Conservation (phyloP, 1,139 yeast genomes). For the Keqinozyma sinolaborantium region DNA sequence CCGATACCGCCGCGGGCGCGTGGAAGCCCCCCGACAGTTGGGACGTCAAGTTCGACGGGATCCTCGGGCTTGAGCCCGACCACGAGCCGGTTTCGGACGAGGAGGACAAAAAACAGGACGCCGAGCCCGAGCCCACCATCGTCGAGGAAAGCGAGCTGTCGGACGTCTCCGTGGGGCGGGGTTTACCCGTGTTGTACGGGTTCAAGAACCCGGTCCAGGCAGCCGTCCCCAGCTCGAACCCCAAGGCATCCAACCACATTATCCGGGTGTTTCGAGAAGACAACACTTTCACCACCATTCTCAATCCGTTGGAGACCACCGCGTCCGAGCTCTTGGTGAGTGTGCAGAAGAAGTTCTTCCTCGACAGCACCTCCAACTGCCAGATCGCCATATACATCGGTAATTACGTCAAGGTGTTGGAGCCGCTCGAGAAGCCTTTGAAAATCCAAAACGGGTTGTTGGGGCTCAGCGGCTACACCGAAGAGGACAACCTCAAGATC, state of each 20-base stretch:
- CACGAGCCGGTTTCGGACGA: constrained; percentile 18
- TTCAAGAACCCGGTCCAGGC: constrained; percentile 24
- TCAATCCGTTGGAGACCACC: constrained; percentile 73
- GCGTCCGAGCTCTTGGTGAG: constrained; percentile 69
- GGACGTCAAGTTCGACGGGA: constrained; percentile 55
- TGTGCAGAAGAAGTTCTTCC: constrained; percentile 72
- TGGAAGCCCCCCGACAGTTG: constrained; percentile 82
- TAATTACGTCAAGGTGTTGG: constrained; percentile 69
- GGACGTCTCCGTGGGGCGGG: constrained; percentile 4
- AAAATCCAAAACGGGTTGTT: constrained; percentile 73
- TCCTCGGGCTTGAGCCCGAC: constrained; percentile 7
- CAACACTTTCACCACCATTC: constrained; percentile 77
- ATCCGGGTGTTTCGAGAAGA: constrained; percentile 75
- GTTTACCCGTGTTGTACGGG: constrained; percentile 38
- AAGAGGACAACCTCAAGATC: constrained; percentile 68
- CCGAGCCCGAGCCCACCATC: not conserved
- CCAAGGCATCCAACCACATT: constrained; percentile 42
- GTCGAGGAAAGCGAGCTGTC: constrained; percentile 3
- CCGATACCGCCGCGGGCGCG: not conserved
- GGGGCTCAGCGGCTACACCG: constrained; percentile 75
- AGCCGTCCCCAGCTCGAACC: constrained; percentile 15
- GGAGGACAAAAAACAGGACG: constrained; percentile 1
- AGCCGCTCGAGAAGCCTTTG: constrained; percentile 73
- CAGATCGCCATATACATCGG: constrained; percentile 81
- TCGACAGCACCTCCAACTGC: constrained; percentile 66